phyloP scores from a whole-genome alignment of 495 filamentous ascomycete species.

The Tuber aestivum region DNA sequence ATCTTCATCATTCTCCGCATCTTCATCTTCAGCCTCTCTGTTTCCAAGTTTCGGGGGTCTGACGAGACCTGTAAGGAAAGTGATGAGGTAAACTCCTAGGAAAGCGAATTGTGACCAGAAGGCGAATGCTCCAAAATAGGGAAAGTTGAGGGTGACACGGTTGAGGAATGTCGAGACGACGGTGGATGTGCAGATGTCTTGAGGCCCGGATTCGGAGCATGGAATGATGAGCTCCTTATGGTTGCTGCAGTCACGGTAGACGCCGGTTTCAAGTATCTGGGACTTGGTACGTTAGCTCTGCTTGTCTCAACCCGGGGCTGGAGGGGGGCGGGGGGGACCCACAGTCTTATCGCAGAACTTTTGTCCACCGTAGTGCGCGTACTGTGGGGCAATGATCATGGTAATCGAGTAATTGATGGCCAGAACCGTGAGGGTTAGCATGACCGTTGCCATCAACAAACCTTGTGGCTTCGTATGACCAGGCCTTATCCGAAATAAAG shows the following conservation, averaged over 20 bases:
- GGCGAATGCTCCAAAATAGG: constrained; percentile 84
- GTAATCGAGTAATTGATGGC: constrained; percentile 86
- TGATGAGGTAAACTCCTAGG: constrained; percentile 71
- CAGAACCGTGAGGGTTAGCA: constrained; percentile 80
- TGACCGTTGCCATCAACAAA: constrained; percentile 80
- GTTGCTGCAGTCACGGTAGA: constrained; percentile 60
- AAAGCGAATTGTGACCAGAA: constrained; percentile 97
- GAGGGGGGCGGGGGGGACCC: constrained; percentile 7
- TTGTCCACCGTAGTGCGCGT: constrained; percentile 88
- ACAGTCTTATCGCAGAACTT: constrained; percentile 71
- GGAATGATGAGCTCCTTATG: constrained; percentile 63
- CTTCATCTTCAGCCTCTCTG: constrained; percentile 80
- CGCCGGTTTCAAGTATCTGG: constrained; percentile 21
- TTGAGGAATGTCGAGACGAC: constrained; percentile 90
- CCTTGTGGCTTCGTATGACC: constrained; percentile 88
- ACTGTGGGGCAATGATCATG: constrained; percentile 90
- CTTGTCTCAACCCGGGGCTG: constrained; percentile 2
- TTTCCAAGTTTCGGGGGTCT: constrained; percentile 68
- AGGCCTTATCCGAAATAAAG: constrained; percentile 79
- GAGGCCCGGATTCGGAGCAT: constrained; percentile 71
- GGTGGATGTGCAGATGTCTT: constrained; percentile 78
- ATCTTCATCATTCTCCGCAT: constrained; percentile 90
- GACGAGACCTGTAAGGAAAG: constrained; percentile 69
- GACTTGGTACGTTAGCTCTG: constrained; percentile 1
- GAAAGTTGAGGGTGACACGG: constrained; percentile 87